Evolutionary conservation across 768 basidiomycete genomes (phyloP), one percentile per base, ranked within the genome.

Genomic region (Suillus lakei): DNA sequence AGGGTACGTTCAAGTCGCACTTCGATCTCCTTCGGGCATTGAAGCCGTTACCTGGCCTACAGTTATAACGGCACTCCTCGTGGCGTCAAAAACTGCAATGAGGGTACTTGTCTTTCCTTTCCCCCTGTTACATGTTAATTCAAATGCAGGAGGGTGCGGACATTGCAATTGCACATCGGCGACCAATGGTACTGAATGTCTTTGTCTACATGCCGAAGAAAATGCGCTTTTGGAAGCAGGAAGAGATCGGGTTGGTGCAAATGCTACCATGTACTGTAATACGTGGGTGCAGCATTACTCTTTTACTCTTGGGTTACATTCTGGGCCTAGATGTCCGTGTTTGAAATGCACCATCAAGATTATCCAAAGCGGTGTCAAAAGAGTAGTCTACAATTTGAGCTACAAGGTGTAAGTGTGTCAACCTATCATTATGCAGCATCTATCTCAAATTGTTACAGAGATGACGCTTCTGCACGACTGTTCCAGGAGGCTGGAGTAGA

Each of bases 201-300:
- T 99, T 3, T 99, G 98, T 73, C 80, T 99, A 12, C 98, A 99
- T 75, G 98, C 98, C 0, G 98, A 99, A 78, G 98, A 99, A 79
- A 99, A 99, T 73, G 98, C 97, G 0, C 81, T 99, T 16, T 78
- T 99, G 2, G 97, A 99, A 80, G 95, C 95, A 2, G 97, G 98
- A 21, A 80, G 94, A 64, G 98, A 98, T 66, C 83, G 98, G 55
- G 86, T 97, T n/a, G 92, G 92, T 6, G 78, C 82, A 60, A 87
- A 89, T 59, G 87, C 93, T 3, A 91, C 93, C n/a, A 74, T 99
- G 16, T 99, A 99, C 75, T 99, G 98, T 85, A 99, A 99, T 73
- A 99, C 98, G 96, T 98, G 66, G 69, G 92, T 77, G 53, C 38
- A 39, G 38, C 58, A 50, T 64, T 48, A 36, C 56, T 61, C 32